Conservation (phyloP, 805 yeast species). For the Ascoidea tarda region DNA sequence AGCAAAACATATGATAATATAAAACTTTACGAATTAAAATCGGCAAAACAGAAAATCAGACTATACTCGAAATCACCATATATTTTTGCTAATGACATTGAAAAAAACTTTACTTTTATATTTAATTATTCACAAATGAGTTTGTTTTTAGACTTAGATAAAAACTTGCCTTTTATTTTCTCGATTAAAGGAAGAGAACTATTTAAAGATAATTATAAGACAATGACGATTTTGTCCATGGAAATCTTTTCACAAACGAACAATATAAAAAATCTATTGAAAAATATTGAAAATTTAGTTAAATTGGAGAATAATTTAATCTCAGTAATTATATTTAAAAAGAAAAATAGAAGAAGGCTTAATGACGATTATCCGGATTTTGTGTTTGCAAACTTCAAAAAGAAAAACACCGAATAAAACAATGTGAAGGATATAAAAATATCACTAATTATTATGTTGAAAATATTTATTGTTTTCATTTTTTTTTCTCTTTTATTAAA, state of each 20-base stretch:
- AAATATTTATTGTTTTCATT: no score
- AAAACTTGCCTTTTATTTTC: background rate
- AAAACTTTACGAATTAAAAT: background rate
- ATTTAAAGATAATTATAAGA: no score
- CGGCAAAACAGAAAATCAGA: background rate
- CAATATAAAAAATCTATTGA: background rate
- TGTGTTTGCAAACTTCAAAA: background rate
- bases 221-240: background rate
- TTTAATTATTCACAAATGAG: no score
- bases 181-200: background rate
- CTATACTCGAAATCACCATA: background rate
- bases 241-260: background rate
- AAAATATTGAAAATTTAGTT: background rate
- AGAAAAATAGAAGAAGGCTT: background rate
- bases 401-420: background rate
- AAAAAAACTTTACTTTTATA: no score
- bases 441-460: no score
- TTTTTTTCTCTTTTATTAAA: background rate
- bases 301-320: background rate
- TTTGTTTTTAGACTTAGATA: background rate
- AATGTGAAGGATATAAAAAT: background rate
- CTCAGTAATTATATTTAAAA: background rate
- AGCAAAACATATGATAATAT: background rate
- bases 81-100: background rate
- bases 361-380: background rate